phyloP scores from a whole-genome alignment of 2,329 filamentous ascomycete genomes.

The Diaporthe amygdali region DNA sequence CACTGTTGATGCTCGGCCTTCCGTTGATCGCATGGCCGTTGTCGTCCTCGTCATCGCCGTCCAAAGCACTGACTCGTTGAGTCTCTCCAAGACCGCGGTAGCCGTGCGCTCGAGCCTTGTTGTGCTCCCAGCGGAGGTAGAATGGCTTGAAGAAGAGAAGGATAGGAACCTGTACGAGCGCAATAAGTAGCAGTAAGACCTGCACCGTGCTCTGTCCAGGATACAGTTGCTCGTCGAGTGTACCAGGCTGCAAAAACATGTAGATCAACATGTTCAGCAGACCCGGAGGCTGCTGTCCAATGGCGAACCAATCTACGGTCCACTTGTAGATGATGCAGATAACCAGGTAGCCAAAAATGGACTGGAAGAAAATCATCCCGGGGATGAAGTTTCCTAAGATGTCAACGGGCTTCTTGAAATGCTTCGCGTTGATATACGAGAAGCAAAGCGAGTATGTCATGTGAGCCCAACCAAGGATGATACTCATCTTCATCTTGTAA shows the following conservation, averaged over 20 bases:
- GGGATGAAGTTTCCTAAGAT: slow-evolving; percentile 98
- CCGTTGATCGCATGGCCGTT: slow-evolving; percentile 70
- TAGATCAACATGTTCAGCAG: slow-evolving; percentile 99
- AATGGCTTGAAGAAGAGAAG: slow-evolving; percentile 95
- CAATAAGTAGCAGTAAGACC: slow-evolving; percentile 78
- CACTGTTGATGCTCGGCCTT: slow-evolving; percentile 58
- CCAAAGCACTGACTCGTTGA: slow-evolving; percentile 85
- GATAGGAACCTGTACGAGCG: slow-evolving; percentile 85
- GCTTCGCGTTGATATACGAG: slow-evolving; percentile 88
- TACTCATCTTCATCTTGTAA: slow-evolving; percentile 99
- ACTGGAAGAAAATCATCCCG: slow-evolving; percentile 99
- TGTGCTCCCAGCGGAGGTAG: slow-evolving; percentile 93
- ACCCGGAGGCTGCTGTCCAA: slow-evolving; percentile 75
- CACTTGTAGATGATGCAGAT: slow-evolving; percentile 97
- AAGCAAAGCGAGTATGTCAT: slow-evolving; percentile 99
- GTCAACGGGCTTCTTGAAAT: slow-evolving; percentile 94
- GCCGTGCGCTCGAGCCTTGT: slow-evolving; percentile 82
- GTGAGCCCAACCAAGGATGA: slow-evolving; percentile 94
- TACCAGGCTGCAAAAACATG: slow-evolving; percentile 95
- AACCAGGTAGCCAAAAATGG: slow-evolving; percentile 96
- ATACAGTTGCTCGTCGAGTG: slow-evolving; percentile 75
- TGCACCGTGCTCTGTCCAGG: slow-evolving; percentile 78
- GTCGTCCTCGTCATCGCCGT: slow-evolving; percentile 81
- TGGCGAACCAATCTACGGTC: slow-evolving; percentile 82
- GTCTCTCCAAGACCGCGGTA: slow-evolving; percentile 94